Base-by-base conservation (phyloP, 768 basidiomycete species). In the Paxillus rubicundulus region DNA sequence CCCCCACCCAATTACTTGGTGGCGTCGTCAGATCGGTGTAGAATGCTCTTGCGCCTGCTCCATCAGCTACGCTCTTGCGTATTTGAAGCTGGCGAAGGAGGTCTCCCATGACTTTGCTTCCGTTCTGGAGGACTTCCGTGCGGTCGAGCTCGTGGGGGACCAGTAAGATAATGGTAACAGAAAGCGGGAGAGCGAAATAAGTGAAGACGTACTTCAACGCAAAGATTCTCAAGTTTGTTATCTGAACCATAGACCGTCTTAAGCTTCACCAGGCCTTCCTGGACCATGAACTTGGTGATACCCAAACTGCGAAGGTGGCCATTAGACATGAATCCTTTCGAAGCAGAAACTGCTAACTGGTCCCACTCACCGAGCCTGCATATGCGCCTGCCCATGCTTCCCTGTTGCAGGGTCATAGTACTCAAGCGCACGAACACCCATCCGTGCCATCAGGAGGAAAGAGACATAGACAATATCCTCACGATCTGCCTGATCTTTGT, bases 361-460 rank as follows among this genome's bases (percentile, higher is more conserved):
- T 17, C 27, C 27, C 24, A 55, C 80, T 43, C 67, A 89, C 88
- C 89, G 82, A 41, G 89, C 90, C 70, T 92, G 88, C 91, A 92
- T 93, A 63, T 92, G 89, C 14, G 89, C 90, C 64, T 93, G 89
- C 16, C 91, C 89, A 61, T 93, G 92, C 67, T 91, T 92, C 69
- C 84, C 73, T 13, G 84, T 88, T 24, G 72, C 74, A 21, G 91
- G 91, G 61, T 95, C 89, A 60, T 88, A 95, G 65, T 76, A 92
- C 66, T 93, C 89, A 34, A 94, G 75, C 5, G 83, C 90, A 33
- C 86, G 78, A 33, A 93, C 67, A 55, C 87, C 92, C 37, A 82
- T 85, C 27, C 92, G 82, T n/a, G 87, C 89, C 92, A 94, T 94
- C 46, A 88, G 68, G 27, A 92, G 73, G 77, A 88, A 93, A 0